Percentiles rank a stretch among this genome's conserved stretches.
These are phyloP conservation scores for Eruca vesicaria DNA, from an alignment of 441 rosid species.

Conservation along the genomic window DNA sequence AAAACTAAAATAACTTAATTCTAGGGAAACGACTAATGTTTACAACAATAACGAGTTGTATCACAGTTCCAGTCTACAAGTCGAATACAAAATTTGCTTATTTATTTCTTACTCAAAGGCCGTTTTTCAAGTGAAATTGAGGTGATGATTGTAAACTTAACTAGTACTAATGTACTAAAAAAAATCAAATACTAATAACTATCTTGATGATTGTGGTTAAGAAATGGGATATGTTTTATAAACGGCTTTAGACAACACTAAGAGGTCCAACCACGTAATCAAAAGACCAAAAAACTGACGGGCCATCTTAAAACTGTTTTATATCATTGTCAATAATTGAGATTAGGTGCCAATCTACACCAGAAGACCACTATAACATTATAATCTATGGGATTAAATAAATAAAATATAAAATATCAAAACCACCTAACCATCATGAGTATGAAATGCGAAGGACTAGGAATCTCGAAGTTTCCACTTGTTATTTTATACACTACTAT, in stretches of 20 bases:
- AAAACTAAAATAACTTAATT: neutral
- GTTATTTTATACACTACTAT: neutral
- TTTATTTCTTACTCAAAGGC: neutral
- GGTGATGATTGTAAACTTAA: neutral
- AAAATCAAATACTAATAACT: neutral
- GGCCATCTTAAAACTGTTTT: neutral
- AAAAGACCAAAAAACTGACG: neutral
- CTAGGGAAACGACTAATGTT: neutral
- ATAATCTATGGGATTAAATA: neutral
- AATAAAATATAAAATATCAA: neutral
- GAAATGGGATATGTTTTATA: neutral
- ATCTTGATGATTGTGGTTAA: neutral
- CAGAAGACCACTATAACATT: neutral
- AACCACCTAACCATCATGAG: slow-evolving; percentile 13
- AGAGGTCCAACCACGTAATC: neutral
- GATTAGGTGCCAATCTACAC: slow-evolving; percentile 5
- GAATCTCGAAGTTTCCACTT: neutral
- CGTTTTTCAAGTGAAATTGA: neutral
- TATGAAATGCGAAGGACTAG: neutral
- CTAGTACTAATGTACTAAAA: neutral
- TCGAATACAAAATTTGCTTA: neutral
- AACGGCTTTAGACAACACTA: neutral
- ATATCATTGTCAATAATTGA: slow-evolving; percentile 24
- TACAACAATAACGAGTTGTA: neutral
- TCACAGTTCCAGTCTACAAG: neutral